These are phyloP conservation scores for Fomitopsis schrenkii DNA, from an alignment of 1,284 basidiomycete species.

Conservation along the genomic window DNA sequence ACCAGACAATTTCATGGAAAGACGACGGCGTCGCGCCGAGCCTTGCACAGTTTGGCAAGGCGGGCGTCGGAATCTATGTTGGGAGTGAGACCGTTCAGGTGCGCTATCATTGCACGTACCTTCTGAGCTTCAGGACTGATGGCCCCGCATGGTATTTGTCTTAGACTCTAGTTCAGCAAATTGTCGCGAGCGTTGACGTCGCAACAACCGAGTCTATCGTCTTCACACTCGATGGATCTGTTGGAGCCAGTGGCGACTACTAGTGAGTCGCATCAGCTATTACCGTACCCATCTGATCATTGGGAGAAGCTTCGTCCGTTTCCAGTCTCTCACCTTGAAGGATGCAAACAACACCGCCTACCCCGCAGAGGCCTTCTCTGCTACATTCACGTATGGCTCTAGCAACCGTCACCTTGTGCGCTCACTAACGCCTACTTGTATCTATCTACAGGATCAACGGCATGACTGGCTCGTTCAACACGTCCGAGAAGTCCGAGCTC, in stretches of 20 bases:
- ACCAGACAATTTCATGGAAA: conserved; percentile 61
- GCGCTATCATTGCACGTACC: conserved; percentile 4
- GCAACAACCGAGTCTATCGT: conserved; percentile 43
- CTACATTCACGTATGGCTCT: conserved; percentile 61
- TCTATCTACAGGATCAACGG: conserved; percentile 40
- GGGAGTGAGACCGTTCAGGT: conserved; percentile 64
- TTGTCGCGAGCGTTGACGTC: conserved; percentile 59
- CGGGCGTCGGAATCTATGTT: conserved; percentile 65
- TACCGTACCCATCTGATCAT: not conserved
- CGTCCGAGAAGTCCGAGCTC: conserved; percentile 49
- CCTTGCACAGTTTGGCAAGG: conserved; percentile 55
- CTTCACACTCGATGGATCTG: conserved; percentile 57
- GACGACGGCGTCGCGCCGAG: conserved; percentile 56
- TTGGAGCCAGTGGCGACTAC: conserved; percentile 55
- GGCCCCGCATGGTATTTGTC: too few species aligned
- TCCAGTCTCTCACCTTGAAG: conserved; percentile 54
- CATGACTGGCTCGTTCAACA: conserved; percentile 65
- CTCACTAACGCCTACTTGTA: not conserved
- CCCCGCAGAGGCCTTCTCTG: conserved; percentile 74
- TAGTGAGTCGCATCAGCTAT: conserved; percentile 46
- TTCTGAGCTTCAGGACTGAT: not conserved
- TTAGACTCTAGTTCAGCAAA: conserved; percentile 64
- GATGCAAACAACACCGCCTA: conserved; percentile 48
- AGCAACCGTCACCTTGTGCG: not conserved
- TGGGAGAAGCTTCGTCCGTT: conserved; percentile 62